Evolutionary conservation across 306 rosid species (phyloP), one percentile per base, ranked within the genome.

Genomic region (Pyrus communis): DNA sequence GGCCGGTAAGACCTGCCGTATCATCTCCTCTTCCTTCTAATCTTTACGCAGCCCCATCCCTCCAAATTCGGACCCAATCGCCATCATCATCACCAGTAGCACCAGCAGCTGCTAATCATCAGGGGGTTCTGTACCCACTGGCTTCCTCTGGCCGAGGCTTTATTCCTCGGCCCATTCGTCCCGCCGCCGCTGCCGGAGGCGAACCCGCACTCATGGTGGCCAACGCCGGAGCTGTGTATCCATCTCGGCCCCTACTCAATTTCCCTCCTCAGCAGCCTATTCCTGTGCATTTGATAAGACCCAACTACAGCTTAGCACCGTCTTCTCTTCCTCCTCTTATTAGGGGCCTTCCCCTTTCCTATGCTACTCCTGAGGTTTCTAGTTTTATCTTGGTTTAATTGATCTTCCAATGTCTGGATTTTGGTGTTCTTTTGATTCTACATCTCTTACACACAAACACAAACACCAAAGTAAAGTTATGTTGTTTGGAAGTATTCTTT

Each of bases 121-220:
- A 73, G 46, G 89, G 80, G 31, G 45, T 86, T 74, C 79, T 71
- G 27, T 89, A 85, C 82, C 96, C 93, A 1, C 87, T 87, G 42
- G 82, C 86, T 31, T 88, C 93, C 69, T 79, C 87, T 25, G 90
- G 87, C 55, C 83, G 87, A 18, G 90, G 88, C 12, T 87, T 77
- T 78, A 59, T 77, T 9, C 74, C 88, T 75, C 82, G 80, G 43
- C 75, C 79, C 11, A 49, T 76, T 57, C 73, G 84, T 3, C 73
- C 88, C 30, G 42, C 68, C 11, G 49, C 74, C 23, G 23, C 31
- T 17, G 28, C 22, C 51, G 82, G 81, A 59, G 46, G 79, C 51
- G 84, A 82, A 60, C 93, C 80, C 69, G 21, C 77, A 40, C 86
- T 74, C 71, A 67, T 89, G 4, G 83, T 86, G 51, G 89, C 88